These are phyloP conservation scores for Cenchrus purpureus DNA, from an alignment of 176 grass and related monocot genomes.

Conservation along the genomic window DNA sequence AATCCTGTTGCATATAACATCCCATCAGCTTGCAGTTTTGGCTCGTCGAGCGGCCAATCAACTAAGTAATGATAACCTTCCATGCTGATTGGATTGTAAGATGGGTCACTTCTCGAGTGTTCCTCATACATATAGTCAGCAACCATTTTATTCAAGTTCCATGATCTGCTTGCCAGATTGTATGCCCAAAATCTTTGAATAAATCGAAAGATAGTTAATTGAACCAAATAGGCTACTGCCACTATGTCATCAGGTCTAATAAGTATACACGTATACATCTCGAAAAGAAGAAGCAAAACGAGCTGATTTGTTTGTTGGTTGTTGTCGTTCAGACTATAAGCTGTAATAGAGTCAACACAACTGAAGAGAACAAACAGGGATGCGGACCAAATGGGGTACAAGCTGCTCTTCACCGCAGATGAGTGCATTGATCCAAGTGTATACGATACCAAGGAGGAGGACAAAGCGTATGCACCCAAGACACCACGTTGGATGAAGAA, in stretches of 20 bases:
- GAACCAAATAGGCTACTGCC: too few species aligned
- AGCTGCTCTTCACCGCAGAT: background rate
- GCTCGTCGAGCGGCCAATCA: too few species aligned
- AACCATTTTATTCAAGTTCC: constrained; percentile 32
- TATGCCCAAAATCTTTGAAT: background rate
- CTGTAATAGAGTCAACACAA: background rate
- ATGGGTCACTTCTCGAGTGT: background rate
- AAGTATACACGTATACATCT: too few species aligned
- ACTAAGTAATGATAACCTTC: constrained; percentile 42
- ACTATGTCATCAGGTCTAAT: too few species aligned
- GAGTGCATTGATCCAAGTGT: constrained; percentile 25
- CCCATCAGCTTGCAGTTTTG: too few species aligned
- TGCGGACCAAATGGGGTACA: background rate
- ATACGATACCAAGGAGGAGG: background rate
- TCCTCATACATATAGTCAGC: constrained; percentile 16
- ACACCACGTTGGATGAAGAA: constrained; percentile 3
- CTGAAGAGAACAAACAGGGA: background rate
- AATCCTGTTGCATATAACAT: background rate
- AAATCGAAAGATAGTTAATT: background rate
- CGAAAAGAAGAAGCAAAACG: too few species aligned
- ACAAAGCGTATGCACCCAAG: background rate
- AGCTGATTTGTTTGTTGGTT: background rate
- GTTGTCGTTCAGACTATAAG: constrained; percentile 25
- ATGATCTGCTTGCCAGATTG: constrained; percentile 2
- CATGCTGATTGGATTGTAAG: constrained; percentile 28